phyloP scores from a whole-genome alignment of 345 rosid genomes.

The Citrus maxima region DNA sequence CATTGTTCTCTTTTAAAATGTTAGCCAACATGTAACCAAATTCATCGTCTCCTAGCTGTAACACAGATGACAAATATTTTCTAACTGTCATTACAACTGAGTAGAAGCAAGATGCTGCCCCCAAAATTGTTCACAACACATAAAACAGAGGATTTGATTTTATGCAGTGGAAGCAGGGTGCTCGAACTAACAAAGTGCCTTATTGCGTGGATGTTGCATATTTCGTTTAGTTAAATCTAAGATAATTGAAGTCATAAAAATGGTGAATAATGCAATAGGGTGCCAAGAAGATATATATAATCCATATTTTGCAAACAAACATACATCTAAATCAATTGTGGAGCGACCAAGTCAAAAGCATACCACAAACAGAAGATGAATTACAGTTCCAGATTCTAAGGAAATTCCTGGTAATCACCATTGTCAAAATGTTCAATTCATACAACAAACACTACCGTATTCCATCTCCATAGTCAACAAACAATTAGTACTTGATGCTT shows the following conservation, averaged over 20 bases:
- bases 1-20: constrained; percentile 72
- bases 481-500: background rate
- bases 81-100: background rate
- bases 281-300: background rate
- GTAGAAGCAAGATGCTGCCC: background rate
- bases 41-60: constrained; percentile 81
- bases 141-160: background rate
- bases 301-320: background rate
- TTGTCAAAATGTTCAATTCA: background rate
- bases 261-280: background rate
- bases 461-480: background rate
- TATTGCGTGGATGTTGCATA: background rate
- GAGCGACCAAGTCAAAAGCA: background rate
- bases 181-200: background rate
- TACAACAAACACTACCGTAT: background rate
- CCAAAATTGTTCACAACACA: constrained; percentile 1
- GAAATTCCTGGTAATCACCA: background rate
- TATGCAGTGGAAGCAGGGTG: constrained; percentile 3
- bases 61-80: background rate
- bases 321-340: background rate
- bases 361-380: background rate
- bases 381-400: background rate
- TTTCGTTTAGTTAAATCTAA: background rate
- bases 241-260: background rate
- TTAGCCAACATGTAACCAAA: constrained; percentile 91